Conservation (phyloP, 2,329 filamentous ascomycete genomes). For the Microdochium trichocladiopsis region DNA sequence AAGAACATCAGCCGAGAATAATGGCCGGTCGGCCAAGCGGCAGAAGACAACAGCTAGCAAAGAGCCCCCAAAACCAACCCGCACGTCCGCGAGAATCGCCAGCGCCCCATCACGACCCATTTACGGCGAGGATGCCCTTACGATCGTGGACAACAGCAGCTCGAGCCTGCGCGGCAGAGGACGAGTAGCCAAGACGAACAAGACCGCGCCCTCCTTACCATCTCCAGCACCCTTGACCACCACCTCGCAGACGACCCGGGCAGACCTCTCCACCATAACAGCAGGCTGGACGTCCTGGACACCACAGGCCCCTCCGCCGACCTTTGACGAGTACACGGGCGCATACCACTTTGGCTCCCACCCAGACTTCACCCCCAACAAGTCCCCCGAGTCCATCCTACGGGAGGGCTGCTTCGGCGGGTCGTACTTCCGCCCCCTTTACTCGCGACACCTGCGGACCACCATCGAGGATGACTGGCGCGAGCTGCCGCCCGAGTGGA, state of each 20-base stretch:
- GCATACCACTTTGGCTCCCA: conserved; percentile 37
- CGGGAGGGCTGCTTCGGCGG: conserved; percentile 46
- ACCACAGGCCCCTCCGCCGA: conserved; percentile 27
- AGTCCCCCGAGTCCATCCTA: conserved; percentile 42
- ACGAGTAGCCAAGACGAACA: not conserved
- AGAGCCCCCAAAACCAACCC: conserved; percentile 24
- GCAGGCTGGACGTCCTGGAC: conserved; percentile 36
- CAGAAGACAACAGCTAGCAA: conserved; percentile 23
- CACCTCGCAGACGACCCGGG: not conserved
- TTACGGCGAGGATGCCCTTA: conserved; percentile 32
- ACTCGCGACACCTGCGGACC: conserved; percentile 30
- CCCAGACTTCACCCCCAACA: conserved; percentile 41
- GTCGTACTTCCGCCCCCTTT: conserved; percentile 40
- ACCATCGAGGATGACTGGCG: conserved; percentile 37
- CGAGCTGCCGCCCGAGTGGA: conserved; percentile 37
- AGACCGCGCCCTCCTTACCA: conserved; percentile 1
- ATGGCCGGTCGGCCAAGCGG: conserved; percentile 1
- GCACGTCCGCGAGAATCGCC: conserved; percentile 40
- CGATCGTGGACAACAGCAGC: not conserved
- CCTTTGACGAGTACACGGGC: conserved; percentile 26
- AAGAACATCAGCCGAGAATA: conserved; percentile 6
- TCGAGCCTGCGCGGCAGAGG: not conserved
- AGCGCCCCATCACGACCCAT: conserved; percentile 21
- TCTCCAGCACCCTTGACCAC: not conserved
- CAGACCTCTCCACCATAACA: conserved; percentile 11